A percentile compares a stretch with the other conserved stretches of the same genome.
Conservation (phyloP, 106 monocot genomes). For the Phalaenopsis aphrodite region DNA sequence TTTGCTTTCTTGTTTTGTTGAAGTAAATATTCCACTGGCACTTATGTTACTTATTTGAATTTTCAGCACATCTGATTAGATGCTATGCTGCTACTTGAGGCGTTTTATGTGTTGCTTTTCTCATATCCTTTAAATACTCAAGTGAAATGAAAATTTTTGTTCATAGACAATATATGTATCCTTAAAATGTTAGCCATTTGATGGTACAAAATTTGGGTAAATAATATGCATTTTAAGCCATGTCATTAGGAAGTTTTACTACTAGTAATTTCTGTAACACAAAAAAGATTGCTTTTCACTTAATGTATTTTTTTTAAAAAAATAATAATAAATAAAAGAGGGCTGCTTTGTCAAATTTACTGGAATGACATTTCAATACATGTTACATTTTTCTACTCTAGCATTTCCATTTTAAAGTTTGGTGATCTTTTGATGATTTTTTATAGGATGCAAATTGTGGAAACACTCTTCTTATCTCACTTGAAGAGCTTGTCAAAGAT, state of each 20-base stretch:
- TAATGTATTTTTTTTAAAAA: neutral
- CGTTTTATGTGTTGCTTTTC: neutral
- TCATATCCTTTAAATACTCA: neutral
- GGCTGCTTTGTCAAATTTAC: neutral
- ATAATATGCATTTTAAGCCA: neutral
- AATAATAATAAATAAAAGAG: neutral
- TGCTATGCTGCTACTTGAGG: neutral
- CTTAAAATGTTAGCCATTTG: neutral
- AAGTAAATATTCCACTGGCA: neutral
- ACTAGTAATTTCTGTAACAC: neutral
- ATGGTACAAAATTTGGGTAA: neutral
- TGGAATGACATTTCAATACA: neutral
- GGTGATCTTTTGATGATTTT: conserved; percentile 7
- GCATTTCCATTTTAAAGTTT: neutral
- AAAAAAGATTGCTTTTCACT: neutral
- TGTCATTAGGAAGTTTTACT: neutral
- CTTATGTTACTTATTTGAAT: neutral
- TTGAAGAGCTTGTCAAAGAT: conserved; percentile 91
- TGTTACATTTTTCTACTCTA: neutral
- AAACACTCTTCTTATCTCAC: conserved; percentile 88
- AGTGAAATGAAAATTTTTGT: neutral
- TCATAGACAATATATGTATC: neutral
- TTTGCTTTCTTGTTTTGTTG: neutral
- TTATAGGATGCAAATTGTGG: conserved; percentile 98
- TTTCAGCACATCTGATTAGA: neutral